Percentiles rank a stretch among this genome's conserved stretches.
These are phyloP conservation scores for Cytospora leucostoma DNA, from an alignment of 2,329 filamentous ascomycete genomes.

Conservation along the genomic window DNA sequence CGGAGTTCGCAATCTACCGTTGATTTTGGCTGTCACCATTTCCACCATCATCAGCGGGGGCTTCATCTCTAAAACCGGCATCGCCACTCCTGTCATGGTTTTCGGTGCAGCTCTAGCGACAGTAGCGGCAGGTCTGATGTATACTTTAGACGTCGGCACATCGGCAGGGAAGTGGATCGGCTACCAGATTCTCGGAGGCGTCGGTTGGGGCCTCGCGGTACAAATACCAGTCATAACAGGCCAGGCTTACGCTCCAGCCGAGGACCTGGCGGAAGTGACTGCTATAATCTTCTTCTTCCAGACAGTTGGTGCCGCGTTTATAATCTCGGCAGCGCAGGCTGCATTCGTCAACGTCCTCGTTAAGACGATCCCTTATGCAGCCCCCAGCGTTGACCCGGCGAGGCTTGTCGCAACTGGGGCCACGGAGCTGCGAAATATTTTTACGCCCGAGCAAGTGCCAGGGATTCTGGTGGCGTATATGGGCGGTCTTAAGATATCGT, in stretches of 20 bases:
- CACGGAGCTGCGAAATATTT: constrained; percentile 52
- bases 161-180: constrained; percentile 45
- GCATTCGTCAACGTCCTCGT: constrained; percentile 43
- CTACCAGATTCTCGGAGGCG: constrained; percentile 50
- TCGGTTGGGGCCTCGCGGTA: constrained; percentile 47
- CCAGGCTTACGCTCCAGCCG: constrained; percentile 35
- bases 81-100: constrained; percentile 41
- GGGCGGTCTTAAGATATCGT: constrained; percentile 21
- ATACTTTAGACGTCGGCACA: constrained; percentile 40
- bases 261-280: constrained; percentile 43
- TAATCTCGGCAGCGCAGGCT: constrained; percentile 46
- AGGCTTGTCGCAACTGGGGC: constrained; percentile 41
- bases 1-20: constrained; percentile 45
- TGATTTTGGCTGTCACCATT: constrained; percentile 43
- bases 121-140: constrained; percentile 40
- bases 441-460: constrained; percentile 46
- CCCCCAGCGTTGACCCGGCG: constrained; percentile 35
- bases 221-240: constrained; percentile 48
- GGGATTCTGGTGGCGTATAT: constrained; percentile 60
- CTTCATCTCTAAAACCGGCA: constrained; percentile 36
- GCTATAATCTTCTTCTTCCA: constrained; percentile 45
- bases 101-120: constrained; percentile 41
- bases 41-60: constrained; percentile 39
- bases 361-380: constrained; percentile 31
- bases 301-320: constrained; percentile 50